Evolutionary conservation across 805 yeast species (phyloP), one percentile per base, ranked within the genome.

Genomic region (Scheffersomyces stipitis): DNA sequence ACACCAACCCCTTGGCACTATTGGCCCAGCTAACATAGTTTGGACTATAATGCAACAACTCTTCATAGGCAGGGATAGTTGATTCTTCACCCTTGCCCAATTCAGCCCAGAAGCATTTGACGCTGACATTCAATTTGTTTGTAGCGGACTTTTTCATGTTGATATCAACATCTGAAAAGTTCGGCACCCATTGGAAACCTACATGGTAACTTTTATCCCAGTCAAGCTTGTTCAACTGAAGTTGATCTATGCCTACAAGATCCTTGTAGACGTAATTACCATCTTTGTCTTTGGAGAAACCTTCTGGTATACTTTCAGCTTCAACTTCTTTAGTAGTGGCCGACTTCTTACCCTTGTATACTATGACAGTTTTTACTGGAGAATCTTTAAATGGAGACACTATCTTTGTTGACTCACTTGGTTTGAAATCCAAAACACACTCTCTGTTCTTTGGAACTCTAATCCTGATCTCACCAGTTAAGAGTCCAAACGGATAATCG

Each of bases 91-190:
- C 16, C 59, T 54, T 33, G 24, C 78, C 80, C 54, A 78, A 77
- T 46, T 88, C 95, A 6, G 87, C 85, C 90, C 91, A 89, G 51
- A 66, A 78, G 54, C 96, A 89, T 16, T 75, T 68, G 6, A 88
- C 71, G 5, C 65, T 58, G 1, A 88, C 71, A 6, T 80, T 82
- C 33, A 87, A 58, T 26, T 38, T 64, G 55, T 49, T 65, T 22
- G 60, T 58, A 15, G 58, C 34, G 5, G 35, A 38, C 3, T 30
- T 28, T 18, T 46, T 48, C 14, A 42, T 57, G 24, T 56, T 62
- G n/a, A 52, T 57, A 22, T 45, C 60, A n/a, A 57, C 59, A 12
- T 69, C 79, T 18, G 70, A 69, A 10, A 73, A 62, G 36, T 71
- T 72, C 4, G 95, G 95, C 23, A 83, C 65, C 95, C 95, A 87